A percentile compares a stretch with the other conserved stretches of the same genome.
Evolutionary conservation across 805 yeast species (phyloP).

Genomic region (Starmerella bombicola): DNA sequence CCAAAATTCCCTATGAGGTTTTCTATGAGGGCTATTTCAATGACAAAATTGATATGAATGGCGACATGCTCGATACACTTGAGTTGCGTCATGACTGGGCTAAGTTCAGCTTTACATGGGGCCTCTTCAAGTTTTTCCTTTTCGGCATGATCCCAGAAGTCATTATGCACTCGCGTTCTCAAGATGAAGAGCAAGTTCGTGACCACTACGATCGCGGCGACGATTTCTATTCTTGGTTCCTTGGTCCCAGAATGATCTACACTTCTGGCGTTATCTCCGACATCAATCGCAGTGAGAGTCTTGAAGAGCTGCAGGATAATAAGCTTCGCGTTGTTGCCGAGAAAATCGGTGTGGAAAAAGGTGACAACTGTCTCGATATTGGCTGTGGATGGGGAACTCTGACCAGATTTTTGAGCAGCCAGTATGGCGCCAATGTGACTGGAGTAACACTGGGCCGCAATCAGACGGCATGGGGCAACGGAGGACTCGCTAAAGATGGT

Average conservation of each 20-base stretch:
- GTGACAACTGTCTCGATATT: conserved; percentile 66
- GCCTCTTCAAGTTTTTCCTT: conserved; percentile 66
- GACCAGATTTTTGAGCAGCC: conserved; percentile 68
- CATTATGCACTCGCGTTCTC: conserved; percentile 79
- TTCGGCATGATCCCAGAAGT: conserved; percentile 89
- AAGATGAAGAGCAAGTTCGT: conserved; percentile 92
- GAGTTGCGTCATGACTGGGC: conserved; percentile 92
- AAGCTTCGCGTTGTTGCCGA: conserved; percentile 79
- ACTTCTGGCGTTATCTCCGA: conserved; percentile 77
- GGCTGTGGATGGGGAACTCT: conserved; percentile 98
- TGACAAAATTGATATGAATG: conserved; percentile 73
- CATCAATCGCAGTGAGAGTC: conserved; percentile 54
- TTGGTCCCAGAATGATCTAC: conserved; percentile 90
- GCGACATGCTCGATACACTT: conserved; percentile 70
- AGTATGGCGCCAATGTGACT: conserved; percentile 74
- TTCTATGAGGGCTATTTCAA: conserved; percentile 81
- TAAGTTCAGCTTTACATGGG: conserved; percentile 59
- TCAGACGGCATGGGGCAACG: conserved; percentile 84
- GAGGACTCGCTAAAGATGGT: conserved; percentile 54
- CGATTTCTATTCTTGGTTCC: conserved; percentile 85
- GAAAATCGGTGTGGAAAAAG: conserved; percentile 59
- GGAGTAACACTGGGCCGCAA: conserved; percentile 83
- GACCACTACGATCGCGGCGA: conserved; percentile 95
- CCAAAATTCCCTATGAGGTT: conserved; percentile 82
- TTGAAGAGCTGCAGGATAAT: conserved; percentile 69